These are phyloP conservation scores for Phaeoacremonium minimum DNA, from an alignment of 2,329 filamentous ascomycete species.

Conservation along the genomic window DNA sequence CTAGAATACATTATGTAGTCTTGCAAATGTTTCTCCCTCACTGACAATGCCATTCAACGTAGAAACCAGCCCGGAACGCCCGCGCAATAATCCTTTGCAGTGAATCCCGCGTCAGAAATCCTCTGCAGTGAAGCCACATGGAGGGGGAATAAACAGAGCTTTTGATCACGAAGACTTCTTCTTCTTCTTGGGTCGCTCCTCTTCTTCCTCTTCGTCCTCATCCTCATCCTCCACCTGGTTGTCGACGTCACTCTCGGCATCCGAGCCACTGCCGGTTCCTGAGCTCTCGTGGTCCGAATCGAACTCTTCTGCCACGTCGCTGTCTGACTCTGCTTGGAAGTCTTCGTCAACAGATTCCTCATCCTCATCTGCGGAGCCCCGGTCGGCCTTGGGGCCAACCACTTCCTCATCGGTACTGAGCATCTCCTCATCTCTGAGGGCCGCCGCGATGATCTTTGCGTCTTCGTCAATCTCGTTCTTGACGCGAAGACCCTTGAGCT, in stretches of 20 bases:
- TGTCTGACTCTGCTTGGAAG: constrained; percentile 88
- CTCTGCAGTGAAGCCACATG: too few species aligned
- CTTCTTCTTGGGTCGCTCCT: constrained; percentile 36
- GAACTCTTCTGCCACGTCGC: constrained; percentile 93
- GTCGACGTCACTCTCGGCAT: constrained; percentile 58
- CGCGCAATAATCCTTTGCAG: too few species aligned
- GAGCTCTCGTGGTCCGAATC: constrained; percentile 89
- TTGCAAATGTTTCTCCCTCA: too few species aligned
- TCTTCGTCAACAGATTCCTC: constrained; percentile 95
- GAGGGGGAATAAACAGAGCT: too few species aligned
- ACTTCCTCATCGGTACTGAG: constrained; percentile 81
- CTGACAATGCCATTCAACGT: too few species aligned
- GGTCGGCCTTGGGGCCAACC: constrained; percentile 64
- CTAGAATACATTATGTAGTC: too few species aligned
- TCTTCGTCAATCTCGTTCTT: constrained; percentile 99
- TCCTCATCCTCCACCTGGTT: constrained; percentile 46
- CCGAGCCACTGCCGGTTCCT: constrained; percentile 63
- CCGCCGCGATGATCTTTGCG: constrained; percentile 72
- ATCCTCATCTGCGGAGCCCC: constrained; percentile 92
- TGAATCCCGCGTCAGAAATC: too few species aligned
- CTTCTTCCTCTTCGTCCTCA: constrained; percentile 32
- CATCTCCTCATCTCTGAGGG: constrained; percentile 78
- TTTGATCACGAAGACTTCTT: constrained; percentile 34
- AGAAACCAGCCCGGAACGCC: too few species aligned
- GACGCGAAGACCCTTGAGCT: constrained; percentile 86